Evolutionary conservation across 345 rosid species (phyloP), one percentile per base, ranked within the genome.

Genomic region (Sonneratia alba): DNA sequence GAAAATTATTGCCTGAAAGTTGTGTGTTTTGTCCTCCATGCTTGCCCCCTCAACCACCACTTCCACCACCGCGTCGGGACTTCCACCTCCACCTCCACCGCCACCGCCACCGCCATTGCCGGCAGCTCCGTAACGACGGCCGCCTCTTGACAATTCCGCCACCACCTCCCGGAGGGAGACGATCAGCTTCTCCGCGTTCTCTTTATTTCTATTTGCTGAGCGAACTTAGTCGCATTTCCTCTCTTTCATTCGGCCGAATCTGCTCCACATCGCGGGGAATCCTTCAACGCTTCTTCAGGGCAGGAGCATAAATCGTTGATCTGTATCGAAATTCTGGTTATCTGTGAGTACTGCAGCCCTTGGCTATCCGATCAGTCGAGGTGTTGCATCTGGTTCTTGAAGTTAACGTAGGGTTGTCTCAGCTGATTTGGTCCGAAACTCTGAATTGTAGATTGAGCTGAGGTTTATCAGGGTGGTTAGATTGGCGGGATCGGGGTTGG

Each of bases 1-100:
- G 34, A 53, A 62, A 62, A 81, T 77, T 51, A 75, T 77, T 71
- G 70, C 71, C 65, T 67, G 70, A 59, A 37, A 55, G 69, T 64
- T 43, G 15, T 53, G n/a, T 18, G 56, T 49, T 18, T 62, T 49
- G 72, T 53, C 49, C 61, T 53, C 47, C 68, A 57, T 71, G 53
- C 70, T 72, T 47, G 64, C 51, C 57, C 64, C 22, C 66, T 72
- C 38, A 56, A 74, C 71, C 71, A 38, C 71, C 75, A 59, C 72
- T 68, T 24, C 24, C 42, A 24, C 55, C 36, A 57, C 73, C 66
- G 51, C 67, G 36, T 68, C 65, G 56, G 62, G 63, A 66, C 64
- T 67, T 1, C 72, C 62, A 59, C 76, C 40, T n/a, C 53, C 36
- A 57, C 18, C 49, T 34, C 34, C 64, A 65, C 48, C 32, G 32